These are phyloP conservation scores for Pluteus cervinus DNA, from an alignment of 768 basidiomycete species.

Conservation along the genomic window DNA sequence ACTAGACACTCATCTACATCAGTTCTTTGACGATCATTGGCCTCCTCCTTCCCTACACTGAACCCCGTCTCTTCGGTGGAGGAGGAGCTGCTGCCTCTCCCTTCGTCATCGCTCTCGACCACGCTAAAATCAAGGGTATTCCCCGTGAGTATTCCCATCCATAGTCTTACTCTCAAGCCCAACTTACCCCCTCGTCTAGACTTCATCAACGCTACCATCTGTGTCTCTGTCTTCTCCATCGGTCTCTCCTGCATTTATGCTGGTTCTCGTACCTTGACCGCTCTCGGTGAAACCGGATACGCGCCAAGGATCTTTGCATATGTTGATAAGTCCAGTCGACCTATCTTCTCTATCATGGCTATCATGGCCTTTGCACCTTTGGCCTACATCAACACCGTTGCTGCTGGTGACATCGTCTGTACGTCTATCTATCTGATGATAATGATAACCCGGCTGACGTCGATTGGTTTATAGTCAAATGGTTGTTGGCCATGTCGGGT, in stretches of 20 bases:
- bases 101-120: conserved; percentile 37
- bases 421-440: conserved; percentile 9
- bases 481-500: conserved; percentile 40
- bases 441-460: not conserved
- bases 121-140: conserved; percentile 33
- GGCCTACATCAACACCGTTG: conserved; percentile 31
- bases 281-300: conserved; percentile 41
- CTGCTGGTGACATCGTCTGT: conserved; percentile 34
- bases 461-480: conserved; percentile 23
- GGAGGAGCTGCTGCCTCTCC: conserved; percentile 38
- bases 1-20: conserved; percentile 38
- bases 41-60: conserved; percentile 29
- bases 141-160: conserved; percentile 25
- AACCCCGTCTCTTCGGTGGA: conserved; percentile 29
- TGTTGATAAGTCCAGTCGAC: conserved; percentile 41
- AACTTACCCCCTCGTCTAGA: conserved; percentile 12
- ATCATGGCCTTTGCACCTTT: conserved; percentile 32
- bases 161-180: not conserved
- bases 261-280: conserved; percentile 38
- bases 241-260: conserved; percentile 41
- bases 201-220: conserved; percentile 38
- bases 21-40: conserved; percentile 39
- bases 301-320: conserved; percentile 38
- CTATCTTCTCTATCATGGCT: conserved; percentile 33
- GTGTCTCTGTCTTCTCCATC: conserved; percentile 40